Base-by-base conservation (phyloP, 106 monocot species). In the Ottelia alismoides region DNA sequence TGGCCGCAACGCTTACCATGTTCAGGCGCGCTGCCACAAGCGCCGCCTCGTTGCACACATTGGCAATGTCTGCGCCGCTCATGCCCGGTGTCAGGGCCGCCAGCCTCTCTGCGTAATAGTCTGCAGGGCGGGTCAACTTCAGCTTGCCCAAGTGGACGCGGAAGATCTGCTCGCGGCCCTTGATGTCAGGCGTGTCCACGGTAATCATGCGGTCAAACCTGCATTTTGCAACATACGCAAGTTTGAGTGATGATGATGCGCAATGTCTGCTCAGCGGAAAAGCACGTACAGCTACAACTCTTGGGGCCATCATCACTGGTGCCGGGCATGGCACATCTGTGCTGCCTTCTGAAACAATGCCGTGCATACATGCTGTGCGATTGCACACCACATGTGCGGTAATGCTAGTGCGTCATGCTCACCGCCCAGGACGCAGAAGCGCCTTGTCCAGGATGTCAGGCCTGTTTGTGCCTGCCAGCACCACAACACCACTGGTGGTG, bases 51-150 rank as follows among this genome's bases (percentile, higher is more conserved):
- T 96, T 96, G 58, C 84, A 84, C 25, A 96, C 78, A 78, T 96
- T 96, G 25, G 93, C 94, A 73, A 96, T 96, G 47, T 96, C 94
- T 61, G 94, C 94, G 52, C 88, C 88, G 49, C 88, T 71, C 74
- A 96, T 88, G n/a, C 94, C 94, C 68, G 94, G 88, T 20, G 94
- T 96, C 26, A 96, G 76, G 22, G 94, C 94, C 30, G 94, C 88
- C 20, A 96, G 56, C 45, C 88, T 66, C 68, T 88, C 69, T 7
- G 88, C 84, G 54, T 81, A 96, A 73, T 76, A 96, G 45, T 78
- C 76, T 28, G 94, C 88, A 2, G 78, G 81, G 30, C 85, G 81
- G 40, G 88, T 84, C 32, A 88, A 60, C 47, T 82, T 96, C 16
- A 94, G 65, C 55, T 94, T 96, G 61, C 82, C 69, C 51, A 96